Percentiles rank a stretch among this genome's conserved stretches.
Conservation (phyloP, 345 rosid genomes). For the Lepidium africanum region DNA sequence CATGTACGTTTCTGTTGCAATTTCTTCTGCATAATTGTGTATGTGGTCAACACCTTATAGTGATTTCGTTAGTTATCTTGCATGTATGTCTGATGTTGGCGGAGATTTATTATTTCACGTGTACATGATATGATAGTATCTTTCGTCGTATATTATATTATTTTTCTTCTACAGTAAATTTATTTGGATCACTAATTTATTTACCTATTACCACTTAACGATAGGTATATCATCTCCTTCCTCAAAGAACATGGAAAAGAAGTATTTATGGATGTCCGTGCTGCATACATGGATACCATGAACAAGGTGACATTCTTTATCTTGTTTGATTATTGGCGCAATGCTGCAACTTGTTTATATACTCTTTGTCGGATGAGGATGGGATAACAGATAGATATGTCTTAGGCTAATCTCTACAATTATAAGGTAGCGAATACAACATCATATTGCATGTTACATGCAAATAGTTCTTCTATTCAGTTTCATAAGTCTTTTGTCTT, state of each 20-base stretch:
- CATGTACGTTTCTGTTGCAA: background rate
- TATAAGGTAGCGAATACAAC: background rate
- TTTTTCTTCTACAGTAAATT: background rate
- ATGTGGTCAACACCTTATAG: constrained; percentile 1
- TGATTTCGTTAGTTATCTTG: background rate
- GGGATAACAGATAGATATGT: background rate
- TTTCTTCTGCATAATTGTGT: background rate
- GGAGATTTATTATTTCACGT: background rate
- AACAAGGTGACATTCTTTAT: constrained; percentile 64
- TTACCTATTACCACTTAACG: constrained; percentile 9
- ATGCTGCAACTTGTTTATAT: background rate
- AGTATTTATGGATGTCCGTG: constrained; percentile 79
- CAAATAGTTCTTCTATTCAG: background rate
- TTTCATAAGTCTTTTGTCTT: background rate
- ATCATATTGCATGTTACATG: background rate
- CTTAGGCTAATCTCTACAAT: background rate
- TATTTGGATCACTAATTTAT: background rate
- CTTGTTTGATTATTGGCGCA: background rate
- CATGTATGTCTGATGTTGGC: background rate
- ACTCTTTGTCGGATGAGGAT: background rate
- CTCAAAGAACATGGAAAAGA: constrained; percentile 94
- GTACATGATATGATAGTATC: constrained; percentile 3
- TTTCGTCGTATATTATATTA: constrained; percentile 3
- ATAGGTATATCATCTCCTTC: constrained; percentile 76
- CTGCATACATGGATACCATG: constrained; percentile 92